Evolutionary conservation across 371 early-diverging fungal genomes (phyloP), one percentile per base, ranked within the genome.

Genomic region (Syncephalastrum racemosum): DNA sequence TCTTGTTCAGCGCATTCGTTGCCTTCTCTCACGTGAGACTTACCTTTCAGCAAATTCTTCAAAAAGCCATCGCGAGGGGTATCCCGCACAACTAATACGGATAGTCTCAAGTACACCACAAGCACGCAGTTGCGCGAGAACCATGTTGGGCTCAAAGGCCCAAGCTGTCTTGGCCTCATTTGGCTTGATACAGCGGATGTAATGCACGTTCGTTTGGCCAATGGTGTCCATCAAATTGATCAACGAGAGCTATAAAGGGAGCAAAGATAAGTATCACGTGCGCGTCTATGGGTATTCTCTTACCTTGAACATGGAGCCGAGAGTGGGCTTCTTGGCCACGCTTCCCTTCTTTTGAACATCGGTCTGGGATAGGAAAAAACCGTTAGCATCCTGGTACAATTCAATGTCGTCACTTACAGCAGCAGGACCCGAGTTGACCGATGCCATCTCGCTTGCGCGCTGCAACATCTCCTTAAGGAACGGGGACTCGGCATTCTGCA

Each of bases 81-180:
- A 99, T 22, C 99, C 99, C 15, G 95, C 95, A 67, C 98, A 93
- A 68, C 92, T 91, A 73, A 99, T 99, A 36, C 98, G 88, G 63
- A 99, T 99, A 2, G 99, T 99, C 75, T 99, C 99, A 19, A 99
- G 71, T 2, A 99, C 99, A 85, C 99, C 99, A 81, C 99, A 99
- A 27, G 99, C 99, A 44, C 95, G 88, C 42, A 99, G 71, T 73
- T 99, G 99, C 16, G 91, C 78, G 3, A 99, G 82, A 15, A 99
- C 97, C 85, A 95, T 90, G 36, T 83, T 86, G 20, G 94, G 85
- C 60, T 98, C 95, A 64, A 98, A 95, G n/a, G 60, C 70, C 87
- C 92, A 92, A 12, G 96, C 86, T 7, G 69, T 81, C 77, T 97
- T 97, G 56, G 87, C 88, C 65, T 90, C 92, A 75, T 97, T 97